Percentiles rank a stretch among this genome's conserved stretches.
These are phyloP conservation scores for Andrographis paniculata DNA, from an alignment of 305 asterid genomes.

Conservation along the genomic window DNA sequence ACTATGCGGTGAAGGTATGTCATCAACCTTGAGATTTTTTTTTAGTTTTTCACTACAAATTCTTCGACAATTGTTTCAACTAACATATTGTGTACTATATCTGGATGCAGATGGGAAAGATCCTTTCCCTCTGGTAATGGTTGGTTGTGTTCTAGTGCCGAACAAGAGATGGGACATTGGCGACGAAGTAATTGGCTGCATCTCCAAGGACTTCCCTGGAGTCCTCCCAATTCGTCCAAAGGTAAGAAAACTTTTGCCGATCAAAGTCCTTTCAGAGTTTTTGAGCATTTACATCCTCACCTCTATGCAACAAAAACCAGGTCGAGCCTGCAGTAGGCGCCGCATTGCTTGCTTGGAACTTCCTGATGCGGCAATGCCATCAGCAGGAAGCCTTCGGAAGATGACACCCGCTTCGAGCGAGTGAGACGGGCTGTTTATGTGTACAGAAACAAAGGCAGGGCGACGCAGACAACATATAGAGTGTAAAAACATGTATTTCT, in stretches of 20 bases:
- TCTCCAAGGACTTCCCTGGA: constrained; percentile 62
- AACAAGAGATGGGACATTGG: constrained; percentile 71
- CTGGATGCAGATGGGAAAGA: constrained; percentile 48
- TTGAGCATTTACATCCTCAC: no score
- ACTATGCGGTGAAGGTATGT: constrained; percentile 65
- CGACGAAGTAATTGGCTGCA: constrained; percentile 46
- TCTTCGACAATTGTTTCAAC: no score
- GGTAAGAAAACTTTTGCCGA: no score
- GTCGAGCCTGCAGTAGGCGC: constrained; percentile 88
- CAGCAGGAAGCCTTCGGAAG: constrained; percentile 25
- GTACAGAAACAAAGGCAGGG: no score
- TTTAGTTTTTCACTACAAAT: no score
- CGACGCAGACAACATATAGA: no score
- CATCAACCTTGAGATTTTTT: not conserved
- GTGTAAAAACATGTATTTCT: no score
- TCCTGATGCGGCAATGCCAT: constrained; percentile 39
- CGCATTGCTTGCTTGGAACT: constrained; percentile 79
- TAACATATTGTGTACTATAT: no score
- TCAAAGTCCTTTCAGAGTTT: no score
- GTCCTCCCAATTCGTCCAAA: constrained; percentile 57
- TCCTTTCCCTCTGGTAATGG: constrained; percentile 74
- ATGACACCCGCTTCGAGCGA: constrained; percentile 6
- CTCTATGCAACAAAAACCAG: no score
- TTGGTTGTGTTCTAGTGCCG: constrained; percentile 70
- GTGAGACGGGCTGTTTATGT: no score